Percentiles rank a stretch among this genome's conserved stretches.
These are phyloP conservation scores for Aspergillus sergii DNA, from an alignment of 2,329 filamentous ascomycete species.

Conservation along the genomic window DNA sequence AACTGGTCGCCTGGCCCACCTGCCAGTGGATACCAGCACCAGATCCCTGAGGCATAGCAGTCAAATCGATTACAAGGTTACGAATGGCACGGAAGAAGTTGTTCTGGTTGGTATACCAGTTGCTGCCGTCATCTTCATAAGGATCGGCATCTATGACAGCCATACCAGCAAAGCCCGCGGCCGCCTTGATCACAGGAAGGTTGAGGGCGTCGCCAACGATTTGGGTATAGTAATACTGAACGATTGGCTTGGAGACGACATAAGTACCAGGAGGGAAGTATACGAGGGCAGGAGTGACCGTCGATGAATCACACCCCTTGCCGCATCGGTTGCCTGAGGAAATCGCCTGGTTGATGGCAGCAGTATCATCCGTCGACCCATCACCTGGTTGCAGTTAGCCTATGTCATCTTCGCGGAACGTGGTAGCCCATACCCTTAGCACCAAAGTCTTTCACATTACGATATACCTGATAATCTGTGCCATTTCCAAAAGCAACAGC, in stretches of 20 bases:
- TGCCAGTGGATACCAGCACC: slow-evolving; percentile 83
- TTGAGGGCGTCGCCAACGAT: slow-evolving; percentile 78
- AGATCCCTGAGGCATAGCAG: slow-evolving; percentile 59
- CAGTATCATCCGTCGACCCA: slow-evolving; percentile 78
- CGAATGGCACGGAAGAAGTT: slow-evolving; percentile 84
- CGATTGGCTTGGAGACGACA: slow-evolving; percentile 73
- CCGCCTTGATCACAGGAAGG: slow-evolving; percentile 74
- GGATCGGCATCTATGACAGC: slow-evolving; percentile 88
- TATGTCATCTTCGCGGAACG: slow-evolving; percentile 9
- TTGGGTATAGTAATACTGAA: slow-evolving; percentile 92
- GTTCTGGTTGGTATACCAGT: slow-evolving; percentile 78
- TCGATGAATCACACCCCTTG: slow-evolving; percentile 77
- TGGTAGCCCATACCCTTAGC: slow-evolving; percentile 63
- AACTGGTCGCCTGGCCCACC: slow-evolving; percentile 77
- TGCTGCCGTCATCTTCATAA: slow-evolving; percentile 68
- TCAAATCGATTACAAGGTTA: slow-evolving; percentile 80
- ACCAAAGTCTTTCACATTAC: slow-evolving; percentile 76
- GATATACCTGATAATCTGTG: slow-evolving; percentile 68
- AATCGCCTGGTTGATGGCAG: slow-evolving; percentile 83
- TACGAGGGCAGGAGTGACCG: slow-evolving; percentile 79
- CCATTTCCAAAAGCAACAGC: slow-evolving; percentile 63
- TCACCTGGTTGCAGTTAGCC: slow-evolving; percentile 52
- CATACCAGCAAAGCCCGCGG: slow-evolving; percentile 75
- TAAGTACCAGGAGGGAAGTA: slow-evolving; percentile 94
- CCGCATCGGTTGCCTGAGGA: slow-evolving; percentile 78